Base-by-base conservation (phyloP, 75 land plant species). In the Selaginella moellendorffii region DNA sequence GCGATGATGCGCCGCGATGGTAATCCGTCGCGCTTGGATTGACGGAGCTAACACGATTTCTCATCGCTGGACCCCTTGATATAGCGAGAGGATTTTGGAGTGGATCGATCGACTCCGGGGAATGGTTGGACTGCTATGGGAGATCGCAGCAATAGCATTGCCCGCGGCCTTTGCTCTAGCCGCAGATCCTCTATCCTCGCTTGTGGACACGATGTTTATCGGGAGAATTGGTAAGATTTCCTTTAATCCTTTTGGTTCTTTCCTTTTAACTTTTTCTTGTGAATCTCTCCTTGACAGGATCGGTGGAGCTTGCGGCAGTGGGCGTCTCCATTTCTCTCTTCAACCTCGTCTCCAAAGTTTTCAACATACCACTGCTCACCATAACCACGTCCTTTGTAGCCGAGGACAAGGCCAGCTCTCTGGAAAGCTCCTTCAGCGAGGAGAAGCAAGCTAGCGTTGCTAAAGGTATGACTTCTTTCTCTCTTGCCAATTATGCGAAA, bases 331-430 rank as follows among this genome's bases (percentile, higher is more conserved):
- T 77, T 63, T 80, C 95, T 25, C 77, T 88, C 9, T 92, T 88
- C 61, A 92, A 92, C 70, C 62, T 92, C 28, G 85, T 92, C 17
- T 85, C 97, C 24, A 92, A 88, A 63, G 64, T 88, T 69, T 85
- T 92, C 64, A 92, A 92, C 56, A 75, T 92, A 24, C 97, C 97
- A 17, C 77, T 92, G 59, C 82, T 92, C 26, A 92, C 84, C 54
- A 66, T 88, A 28, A 92, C 97, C 1, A 92, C 97, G 29, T 92
- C 97, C 31, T 92, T 92, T 83, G 97, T 92, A 63, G 97, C 95
- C 42, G 97, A 88, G 72, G 90, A 92, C 66, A 77, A 78, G 65
- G n/a, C n/a, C n/a, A n/a, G n/a, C n/a, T n/a, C n/a, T n/a, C n/a
- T n/a, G n/a, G n/a, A n/a, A n/a, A n/a, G n/a, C n/a, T n/a, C n/a